These are phyloP conservation scores for Mariannaea elegans DNA, from an alignment of 2,329 filamentous ascomycete genomes.

Conservation along the genomic window DNA sequence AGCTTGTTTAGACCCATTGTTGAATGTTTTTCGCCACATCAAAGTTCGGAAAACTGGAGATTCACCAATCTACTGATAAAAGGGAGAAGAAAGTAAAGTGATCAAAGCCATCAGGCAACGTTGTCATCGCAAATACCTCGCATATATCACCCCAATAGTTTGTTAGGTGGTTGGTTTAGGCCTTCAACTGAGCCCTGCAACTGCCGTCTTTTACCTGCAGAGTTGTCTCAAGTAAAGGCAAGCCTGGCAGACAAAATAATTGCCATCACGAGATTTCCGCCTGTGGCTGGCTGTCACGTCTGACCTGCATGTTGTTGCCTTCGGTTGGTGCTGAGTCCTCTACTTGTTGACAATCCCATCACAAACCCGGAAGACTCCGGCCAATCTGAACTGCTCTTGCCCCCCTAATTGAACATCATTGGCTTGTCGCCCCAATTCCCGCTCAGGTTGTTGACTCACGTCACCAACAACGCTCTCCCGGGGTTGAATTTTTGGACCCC, in stretches of 20 bases:
- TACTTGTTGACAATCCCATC: not conserved
- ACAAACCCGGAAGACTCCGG: not conserved
- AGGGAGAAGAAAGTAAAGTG: too few species aligned
- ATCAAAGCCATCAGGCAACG: too few species aligned
- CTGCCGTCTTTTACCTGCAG: not conserved
- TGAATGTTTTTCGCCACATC: too few species aligned
- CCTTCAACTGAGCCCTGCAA: not conserved
- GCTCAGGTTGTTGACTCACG: slow-evolving; percentile 5
- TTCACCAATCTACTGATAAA: too few species aligned
- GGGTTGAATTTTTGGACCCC: slow-evolving; percentile 18
- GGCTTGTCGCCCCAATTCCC: not conserved
- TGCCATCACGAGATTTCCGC: not conserved
- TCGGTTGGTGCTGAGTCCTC: slow-evolving; percentile 1
- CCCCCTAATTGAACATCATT: not conserved
- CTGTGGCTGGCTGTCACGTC: slow-evolving; percentile 10
- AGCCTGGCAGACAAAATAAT: not conserved
- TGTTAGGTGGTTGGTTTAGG: too few species aligned
- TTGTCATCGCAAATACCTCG: too few species aligned
- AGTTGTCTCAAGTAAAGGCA: not conserved
- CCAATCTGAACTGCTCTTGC: not conserved
- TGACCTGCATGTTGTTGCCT: slow-evolving; percentile 2
- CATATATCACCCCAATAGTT: too few species aligned
- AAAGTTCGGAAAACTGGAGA: too few species aligned
- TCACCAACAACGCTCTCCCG: not conserved
- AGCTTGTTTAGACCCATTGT: too few species aligned